These are phyloP conservation scores for Talaromyces thailandensis DNA, from an alignment of 495 filamentous ascomycete genomes.

Conservation along the genomic window DNA sequence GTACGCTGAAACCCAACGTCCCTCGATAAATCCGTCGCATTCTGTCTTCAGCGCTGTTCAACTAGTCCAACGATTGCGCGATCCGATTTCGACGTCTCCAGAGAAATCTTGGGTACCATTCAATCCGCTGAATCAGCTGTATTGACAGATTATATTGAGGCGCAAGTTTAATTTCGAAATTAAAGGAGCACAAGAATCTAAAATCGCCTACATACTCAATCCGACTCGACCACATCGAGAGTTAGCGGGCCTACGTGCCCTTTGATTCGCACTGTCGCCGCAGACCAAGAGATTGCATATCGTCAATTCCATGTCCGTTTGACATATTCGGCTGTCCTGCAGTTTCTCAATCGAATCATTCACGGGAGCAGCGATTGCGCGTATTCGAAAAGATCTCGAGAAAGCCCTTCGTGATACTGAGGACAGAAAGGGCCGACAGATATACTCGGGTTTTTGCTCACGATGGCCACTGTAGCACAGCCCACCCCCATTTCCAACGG, in stretches of 20 bases:
- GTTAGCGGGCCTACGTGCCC: neutral
- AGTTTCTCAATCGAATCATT: neutral
- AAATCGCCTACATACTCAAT: neutral
- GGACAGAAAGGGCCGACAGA: neutral
- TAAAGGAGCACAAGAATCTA: neutral
- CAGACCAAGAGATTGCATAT: neutral
- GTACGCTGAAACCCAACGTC: neutral
- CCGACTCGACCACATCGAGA: neutral
- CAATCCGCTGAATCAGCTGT: neutral
- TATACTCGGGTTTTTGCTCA: neutral
- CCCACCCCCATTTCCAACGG: conserved; percentile 24
- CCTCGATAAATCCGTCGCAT: neutral
- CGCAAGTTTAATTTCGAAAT: neutral
- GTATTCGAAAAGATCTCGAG: neutral
- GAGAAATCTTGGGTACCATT: neutral
- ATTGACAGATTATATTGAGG: neutral
- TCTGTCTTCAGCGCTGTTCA: neutral
- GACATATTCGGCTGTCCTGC: neutral
- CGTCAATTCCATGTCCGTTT: neutral
- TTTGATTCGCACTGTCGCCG: neutral
- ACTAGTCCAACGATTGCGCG: neutral
- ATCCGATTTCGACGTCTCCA: neutral
- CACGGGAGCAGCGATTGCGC: neutral
- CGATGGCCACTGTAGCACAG: conserved; percentile 37
- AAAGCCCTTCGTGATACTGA: neutral